A percentile compares a stretch with the other conserved stretches of the same genome.
These are phyloP conservation scores for Arabis hirsuta DNA, from an alignment of 345 rosid species.

Conservation along the genomic window DNA sequence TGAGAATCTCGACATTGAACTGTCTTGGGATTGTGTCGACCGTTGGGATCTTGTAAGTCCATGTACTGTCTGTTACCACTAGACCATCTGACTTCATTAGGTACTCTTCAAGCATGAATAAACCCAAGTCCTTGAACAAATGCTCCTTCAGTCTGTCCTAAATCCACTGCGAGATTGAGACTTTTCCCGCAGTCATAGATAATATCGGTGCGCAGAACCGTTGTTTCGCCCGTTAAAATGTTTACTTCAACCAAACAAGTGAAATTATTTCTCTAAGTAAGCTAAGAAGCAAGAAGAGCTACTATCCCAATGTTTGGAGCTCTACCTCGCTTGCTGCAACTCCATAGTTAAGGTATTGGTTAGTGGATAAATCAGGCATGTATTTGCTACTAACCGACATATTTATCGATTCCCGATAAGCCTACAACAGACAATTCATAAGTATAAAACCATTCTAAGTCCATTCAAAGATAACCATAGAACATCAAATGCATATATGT, in stretches of 20 bases:
- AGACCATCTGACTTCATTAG: slow-evolving; percentile 76
- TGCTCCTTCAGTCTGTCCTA: slow-evolving; percentile 99
- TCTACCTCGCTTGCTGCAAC: slow-evolving; percentile 94
- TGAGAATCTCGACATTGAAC: slow-evolving; percentile 78
- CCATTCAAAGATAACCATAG: slow-evolving; percentile 3
- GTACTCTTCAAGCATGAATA: slow-evolving; percentile 93
- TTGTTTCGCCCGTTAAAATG: slow-evolving; percentile 78
- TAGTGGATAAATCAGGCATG: slow-evolving; percentile 52
- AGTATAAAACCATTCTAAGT: neutral
- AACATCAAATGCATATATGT: slow-evolving; percentile 8
- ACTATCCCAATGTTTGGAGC: slow-evolving; percentile 12
- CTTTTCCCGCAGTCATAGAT: slow-evolving; percentile 95
- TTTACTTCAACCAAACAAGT: slow-evolving; percentile 55
- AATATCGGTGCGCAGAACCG: slow-evolving; percentile 73
- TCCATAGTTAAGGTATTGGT: slow-evolving; percentile 78
- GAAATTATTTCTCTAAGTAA: neutral
- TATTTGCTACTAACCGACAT: slow-evolving; percentile 58
- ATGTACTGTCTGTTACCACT: slow-evolving; percentile 68
- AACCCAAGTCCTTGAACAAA: slow-evolving; percentile 95
- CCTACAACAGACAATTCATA: slow-evolving; percentile 21
- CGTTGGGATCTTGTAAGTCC: slow-evolving; percentile 97
- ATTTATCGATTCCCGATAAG: slow-evolving; percentile 49
- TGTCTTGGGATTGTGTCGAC: slow-evolving; percentile 83
- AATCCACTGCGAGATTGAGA: slow-evolving; percentile 94
- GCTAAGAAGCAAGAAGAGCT: slow-evolving; percentile 33